phyloP scores from a whole-genome alignment of 75 land plant genomes.

The Pinus albicaulis region DNA sequence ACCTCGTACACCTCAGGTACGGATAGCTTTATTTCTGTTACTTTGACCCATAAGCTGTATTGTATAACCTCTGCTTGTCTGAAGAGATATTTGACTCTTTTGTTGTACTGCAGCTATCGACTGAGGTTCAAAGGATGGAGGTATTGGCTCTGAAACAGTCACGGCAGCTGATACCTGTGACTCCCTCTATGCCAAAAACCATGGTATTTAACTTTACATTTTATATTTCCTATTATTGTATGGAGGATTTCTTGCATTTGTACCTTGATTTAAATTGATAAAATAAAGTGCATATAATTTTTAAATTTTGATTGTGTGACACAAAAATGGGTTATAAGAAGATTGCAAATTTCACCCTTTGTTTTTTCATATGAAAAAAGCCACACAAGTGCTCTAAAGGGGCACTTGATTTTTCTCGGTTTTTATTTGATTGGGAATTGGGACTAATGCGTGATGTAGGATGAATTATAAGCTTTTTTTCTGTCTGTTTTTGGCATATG shows the following conservation, averaged over 20 bases:
- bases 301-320: not conserved
- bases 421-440: not conserved
- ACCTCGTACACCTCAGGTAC: conserved; percentile 78
- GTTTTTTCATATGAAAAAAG: not conserved
- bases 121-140: conserved; percentile 66
- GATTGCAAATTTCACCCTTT: not conserved
- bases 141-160: conserved; percentile 77
- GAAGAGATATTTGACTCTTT: not conserved
- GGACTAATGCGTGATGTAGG: too few relatives aligned
- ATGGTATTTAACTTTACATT: conserved; percentile 24
- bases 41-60: not conserved
- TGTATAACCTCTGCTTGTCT: conserved; percentile 5
- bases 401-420: not conserved
- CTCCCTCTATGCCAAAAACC: conserved; percentile 68
- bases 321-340: not conserved
- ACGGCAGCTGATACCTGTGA: conserved; percentile 74
- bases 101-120: conserved; percentile 39
- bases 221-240: not conserved
- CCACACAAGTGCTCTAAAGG: not conserved
- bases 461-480: not conserved
- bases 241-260: not conserved
- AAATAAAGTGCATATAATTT: not conserved
- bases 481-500: not conserved
- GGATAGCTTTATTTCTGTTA: not conserved
- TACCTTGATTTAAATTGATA: not conserved